Base-by-base conservation (phyloP, 768 basidiomycete species). In the Naematelia aurantialba region DNA sequence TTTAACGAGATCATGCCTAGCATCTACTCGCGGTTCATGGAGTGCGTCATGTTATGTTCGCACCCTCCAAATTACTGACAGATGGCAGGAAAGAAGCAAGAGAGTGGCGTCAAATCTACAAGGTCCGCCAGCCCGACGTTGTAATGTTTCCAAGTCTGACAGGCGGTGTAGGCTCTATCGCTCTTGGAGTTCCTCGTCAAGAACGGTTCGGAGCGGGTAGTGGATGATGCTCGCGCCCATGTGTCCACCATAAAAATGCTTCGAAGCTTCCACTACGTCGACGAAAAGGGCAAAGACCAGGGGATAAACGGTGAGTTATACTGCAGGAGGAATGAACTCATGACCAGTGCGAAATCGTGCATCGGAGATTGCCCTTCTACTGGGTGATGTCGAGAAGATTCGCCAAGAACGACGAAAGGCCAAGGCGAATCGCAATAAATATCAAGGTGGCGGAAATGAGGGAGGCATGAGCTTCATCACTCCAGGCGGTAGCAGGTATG, bases 1-100 rank as follows among this genome's bases (percentile, higher is more conserved):
- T 99, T 99, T 79, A 99, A 98, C 78, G 94, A 99, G 80, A 91
- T 98, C 74, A 97, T 99, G 92, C 94, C 96, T 2, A 86, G 85
- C 71, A 96, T 97, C 67, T 98, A 96, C 77, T 83, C 85, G 5
- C 63, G 73, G 14, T 72, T 75, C 58, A 70, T 73, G 67, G 72
- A 74, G 65, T 67, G 34, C 59, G 68, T 56, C 47, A 19, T 10
- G 17, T 49, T 42, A 31, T 22, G 34, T 21, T 5, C 4, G 5
- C 26, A 22, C 55, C 54, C 49, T 60, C 86, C 21, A 10, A 31
- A 17, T 55, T 24, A 47, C 54, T 56, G 34, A 61, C 54, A 17
- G 12, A 13, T n/a, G 14, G 13, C 90, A 98, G 70, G 78, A 98
- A 98, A 79, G 96, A 99, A 78, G 96, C 96, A 0, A 82, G 88